Evolutionary conservation across 805 yeast genomes (phyloP).

Genomic region (Candida ortonii): DNA sequence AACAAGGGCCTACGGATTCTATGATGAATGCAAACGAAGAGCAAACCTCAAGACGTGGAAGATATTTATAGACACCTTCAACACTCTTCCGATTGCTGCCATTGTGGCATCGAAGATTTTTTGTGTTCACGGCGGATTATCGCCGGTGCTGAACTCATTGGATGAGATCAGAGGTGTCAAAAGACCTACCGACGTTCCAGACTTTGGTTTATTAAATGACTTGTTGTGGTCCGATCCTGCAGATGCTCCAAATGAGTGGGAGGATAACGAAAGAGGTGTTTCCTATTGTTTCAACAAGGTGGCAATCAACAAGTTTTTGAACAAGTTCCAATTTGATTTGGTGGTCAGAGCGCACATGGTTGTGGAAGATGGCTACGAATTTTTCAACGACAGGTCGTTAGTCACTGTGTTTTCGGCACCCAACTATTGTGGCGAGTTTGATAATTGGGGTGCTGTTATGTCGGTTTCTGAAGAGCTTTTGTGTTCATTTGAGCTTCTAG

Average conservation of each 20-base stretch:
- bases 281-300: slow-evolving; percentile 76
- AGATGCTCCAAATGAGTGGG: slow-evolving; percentile 81
- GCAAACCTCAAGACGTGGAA: slow-evolving; percentile 94
- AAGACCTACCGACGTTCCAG: slow-evolving; percentile 85
- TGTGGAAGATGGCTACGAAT: slow-evolving; percentile 77
- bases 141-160: slow-evolving; percentile 70
- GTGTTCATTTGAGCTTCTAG: slow-evolving; percentile 89
- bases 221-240: slow-evolving; percentile 85
- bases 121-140: slow-evolving; percentile 82
- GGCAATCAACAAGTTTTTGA: slow-evolving; percentile 73
- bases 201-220: slow-evolving; percentile 74
- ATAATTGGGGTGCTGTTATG: slow-evolving; percentile 98
- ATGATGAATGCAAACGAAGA: slow-evolving; percentile 95
- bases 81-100: slow-evolving; percentile 93
- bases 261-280: slow-evolving; percentile 82
- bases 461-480: slow-evolving; percentile 88
- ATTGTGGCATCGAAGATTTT: slow-evolving; percentile 93
- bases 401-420: slow-evolving; percentile 78
- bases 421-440: slow-evolving; percentile 78
- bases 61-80: slow-evolving; percentile 88
- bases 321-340: slow-evolving; percentile 73
- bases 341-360: slow-evolving; percentile 90
- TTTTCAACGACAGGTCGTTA: slow-evolving; percentile 66
- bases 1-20: slow-evolving; percentile 94
- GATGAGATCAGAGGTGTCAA: slow-evolving; percentile 73